Evolutionary conservation across 2,329 filamentous ascomycete species (phyloP).

Genomic region (Colletotrichum godetiae): DNA sequence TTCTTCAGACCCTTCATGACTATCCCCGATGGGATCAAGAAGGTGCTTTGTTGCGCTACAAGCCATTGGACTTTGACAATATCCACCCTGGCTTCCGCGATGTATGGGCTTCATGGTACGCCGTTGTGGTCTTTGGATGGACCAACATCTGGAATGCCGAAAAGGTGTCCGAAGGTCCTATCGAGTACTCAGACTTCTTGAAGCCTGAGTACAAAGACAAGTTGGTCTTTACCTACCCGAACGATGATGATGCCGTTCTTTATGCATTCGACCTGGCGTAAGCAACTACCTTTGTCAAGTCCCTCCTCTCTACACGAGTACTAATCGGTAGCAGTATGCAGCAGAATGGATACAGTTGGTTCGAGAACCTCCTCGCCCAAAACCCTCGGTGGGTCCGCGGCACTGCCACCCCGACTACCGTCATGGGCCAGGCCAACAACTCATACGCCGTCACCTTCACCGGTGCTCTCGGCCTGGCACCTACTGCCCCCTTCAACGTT

Average conservation of each 20-base stretch:
- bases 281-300: slow-evolving; percentile 34
- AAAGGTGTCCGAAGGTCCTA: slow-evolving; percentile 45
- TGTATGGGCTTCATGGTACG: slow-evolving; percentile 53
- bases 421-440: slow-evolving; percentile 46
- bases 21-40: slow-evolving; percentile 62
- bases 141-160: slow-evolving; percentile 49
- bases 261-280: slow-evolving; percentile 62
- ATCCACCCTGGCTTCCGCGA: slow-evolving; percentile 53
- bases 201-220: slow-evolving; percentile 64
- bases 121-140: slow-evolving; percentile 52
- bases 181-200: slow-evolving; percentile 55
- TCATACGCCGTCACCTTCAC: slow-evolving; percentile 48
- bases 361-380: slow-evolving; percentile 58
- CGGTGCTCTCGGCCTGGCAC: slow-evolving; percentile 35
- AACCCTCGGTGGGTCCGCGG: slow-evolving; percentile 66
- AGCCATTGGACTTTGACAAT: slow-evolving; percentile 57
- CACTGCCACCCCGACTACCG: slow-evolving; percentile 52
- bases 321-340: slow-evolving; percentile 42
- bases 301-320: background rate
- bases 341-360: slow-evolving; percentile 57
- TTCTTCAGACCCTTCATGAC: slow-evolving; percentile 63
- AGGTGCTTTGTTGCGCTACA: slow-evolving; percentile 60
- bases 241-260: slow-evolving; percentile 67
- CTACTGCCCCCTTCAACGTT: slow-evolving; percentile 38
- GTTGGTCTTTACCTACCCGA: slow-evolving; percentile 65